Evolutionary conservation across 1,139 yeast species (phyloP), one percentile per base, ranked within the genome.

Genomic region (Debaryomycetaceae sp.): DNA sequence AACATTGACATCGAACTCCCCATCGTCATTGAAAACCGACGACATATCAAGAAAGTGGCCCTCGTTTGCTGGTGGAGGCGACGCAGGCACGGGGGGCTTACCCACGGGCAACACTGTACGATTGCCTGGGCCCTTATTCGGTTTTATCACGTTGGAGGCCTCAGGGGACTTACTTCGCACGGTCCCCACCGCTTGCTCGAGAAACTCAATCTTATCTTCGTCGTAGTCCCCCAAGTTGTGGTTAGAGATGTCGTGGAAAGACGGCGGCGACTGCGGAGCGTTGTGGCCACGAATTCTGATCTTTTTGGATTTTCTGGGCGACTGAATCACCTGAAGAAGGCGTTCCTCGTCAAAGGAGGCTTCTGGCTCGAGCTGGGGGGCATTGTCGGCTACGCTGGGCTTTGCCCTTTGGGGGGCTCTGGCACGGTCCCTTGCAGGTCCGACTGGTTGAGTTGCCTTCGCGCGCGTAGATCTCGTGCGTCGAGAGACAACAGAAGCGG

Each of bases 161-260:
- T n/a, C n/a, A n/a, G n/a, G n/a, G n/a, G n/a, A n/a, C n/a, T n/a
- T n/a, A n/a, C 25, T 8, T 5, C 5, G 12, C 3, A 19, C 15
- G 14, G 28, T 31, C 15, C 33, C 34, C 2, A 48, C 35, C 32
- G 49, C 43, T 16, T 35, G 38, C 28, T 60, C 65, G 31, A 57
- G 41, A 27, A 39, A 45, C 3, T 46, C 49, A 6, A 64, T 28
- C 36, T 63, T 58, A 3, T 45, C 46, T 31, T 60, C 70, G 6
- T 53, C 63, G 34, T 63, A 64, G 24, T 62, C 65, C 11, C 65
- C 67, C 7, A 58, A 39, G 24, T 61, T 56, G 20, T 61, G 63
- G 26, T 56, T 46, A 1, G 66, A 59, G 4, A 44, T 31, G 31
- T 59, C 64, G 37, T 43, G 44, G 15, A 46, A 40, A 1, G 55